Evolutionary conservation across 371 early-diverging fungal species (phyloP), one percentile per base, ranked within the genome.

Genomic region (Haplosporangium sp.): DNA sequence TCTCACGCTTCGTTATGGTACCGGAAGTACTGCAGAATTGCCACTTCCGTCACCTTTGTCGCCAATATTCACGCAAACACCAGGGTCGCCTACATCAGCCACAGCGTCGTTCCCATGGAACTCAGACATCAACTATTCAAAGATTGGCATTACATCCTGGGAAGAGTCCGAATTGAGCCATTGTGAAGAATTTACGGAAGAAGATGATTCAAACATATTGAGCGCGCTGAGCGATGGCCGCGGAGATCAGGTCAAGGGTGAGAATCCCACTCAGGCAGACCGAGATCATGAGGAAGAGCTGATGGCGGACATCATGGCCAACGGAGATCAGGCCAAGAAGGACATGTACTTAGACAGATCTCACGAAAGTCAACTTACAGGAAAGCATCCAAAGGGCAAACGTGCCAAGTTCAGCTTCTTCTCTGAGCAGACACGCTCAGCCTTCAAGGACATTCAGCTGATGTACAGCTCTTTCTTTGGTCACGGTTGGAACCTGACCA

Each of bases 401-500:
- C 72, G 72, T 55, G 41, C 57, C 6, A 73, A 73, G 47, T 65
- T 79, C 55, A 72, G 36, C 41, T 41, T 79, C 14, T 64, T 79
- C 62, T 68, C 80, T 8, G 80, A 79, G 18, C 69, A 69, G 43
- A 79, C 80, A 11, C 61, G 66, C 11, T 71, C 80, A 1, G 80
- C 80, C 11, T 79, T 79, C 59, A 72, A 79, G 59, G 80, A 79
- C 21, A 73, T 79, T 40, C 64, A 79, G 47, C 50, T 69, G 60
- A 62, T 79, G 52, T 79, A 79, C n/a, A 68, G 69, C 16, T 79
- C 80, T 4, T 79, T 73, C 69, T 79, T 79, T 69, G 80, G 80
- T 5, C 80, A 79, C 42, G 80, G 80, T 1, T 79, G 80, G 80
- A 79, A 79, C 18, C 45, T 79, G 21, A 58, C 59, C 6, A 55